phyloP scores from a whole-genome alignment of 345 rosid genomes.

The Eucalyptus coolabah region DNA sequence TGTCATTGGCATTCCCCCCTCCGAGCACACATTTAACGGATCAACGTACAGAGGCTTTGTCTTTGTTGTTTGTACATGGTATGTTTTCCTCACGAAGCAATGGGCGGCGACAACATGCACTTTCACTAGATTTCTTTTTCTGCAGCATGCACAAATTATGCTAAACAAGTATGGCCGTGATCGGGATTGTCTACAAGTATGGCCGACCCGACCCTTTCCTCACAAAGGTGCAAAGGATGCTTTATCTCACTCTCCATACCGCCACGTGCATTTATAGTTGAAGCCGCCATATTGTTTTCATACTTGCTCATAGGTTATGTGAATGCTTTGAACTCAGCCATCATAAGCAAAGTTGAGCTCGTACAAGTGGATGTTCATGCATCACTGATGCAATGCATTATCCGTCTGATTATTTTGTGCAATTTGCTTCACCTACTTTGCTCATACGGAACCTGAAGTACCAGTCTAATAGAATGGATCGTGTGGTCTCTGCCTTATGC shows the following conservation, averaged over 20 bases:
- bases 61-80: not conserved
- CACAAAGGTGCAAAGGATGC: slow-evolving; percentile 13
- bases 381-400: not conserved
- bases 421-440: not conserved
- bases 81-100: not conserved
- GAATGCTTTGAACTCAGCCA: not conserved
- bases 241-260: not conserved
- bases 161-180: not conserved
- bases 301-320: not conserved
- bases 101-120: not conserved
- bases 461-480: not conserved
- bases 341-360: not conserved
- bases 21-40: slow-evolving; percentile 53
- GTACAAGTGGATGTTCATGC: no score
- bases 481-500: not conserved
- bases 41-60: slow-evolving; percentile 13
- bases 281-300: not conserved
- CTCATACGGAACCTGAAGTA: not conserved
- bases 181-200: slow-evolving; percentile 37
- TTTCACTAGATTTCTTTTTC: not conserved
- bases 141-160: not conserved
- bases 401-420: not conserved
- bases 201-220: slow-evolving; percentile 54
- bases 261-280: not conserved
- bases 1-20: slow-evolving; percentile 66